Evolutionary conservation across 2,329 filamentous ascomycete genomes (phyloP), one percentile per base, ranked within the genome.

Genomic region (Cladosporium sp.): DNA sequence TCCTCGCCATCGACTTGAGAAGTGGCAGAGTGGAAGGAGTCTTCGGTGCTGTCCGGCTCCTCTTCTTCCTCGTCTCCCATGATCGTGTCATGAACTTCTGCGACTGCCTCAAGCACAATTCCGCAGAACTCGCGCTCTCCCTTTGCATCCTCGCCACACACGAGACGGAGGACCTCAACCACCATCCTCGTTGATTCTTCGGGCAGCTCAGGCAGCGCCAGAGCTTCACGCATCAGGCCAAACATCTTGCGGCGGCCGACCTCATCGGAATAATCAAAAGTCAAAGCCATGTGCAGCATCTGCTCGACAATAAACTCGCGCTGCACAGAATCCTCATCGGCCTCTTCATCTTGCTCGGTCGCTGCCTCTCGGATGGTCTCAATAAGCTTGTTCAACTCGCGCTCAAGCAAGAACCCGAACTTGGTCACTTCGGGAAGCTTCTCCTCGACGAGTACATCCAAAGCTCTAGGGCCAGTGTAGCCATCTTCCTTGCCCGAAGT

Each of bases 281-380:
- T 95, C 53, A 91, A 78, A 4, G 89, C 88, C 64, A 99, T 95
- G 61, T 96, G 87, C 30, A 99, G 82, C 51, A 99, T 77, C 65
- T 99, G 95, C 67, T 97, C 91, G 34, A 96, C 88, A 55, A 96
- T 88, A 61, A 99, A 99, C 68, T 97, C 92, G 60, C 91, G 85
- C 66, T 96, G 90, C 6, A 90, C 85, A 0, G 86, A 86, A 58
- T 95, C 88, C 61, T 95, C 88, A 54, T 91, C 87, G 3, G 76
- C 78, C 5, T 88, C 87, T 2, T 73, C 79, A 3, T 85, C 80
- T 13, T 78, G 78, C 11, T 77, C 77, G 1, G 72, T 74, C 30
- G 73, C 69, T 5, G 81, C 78, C 36, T 78, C 71, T 56, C 77
- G 74, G 15, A 89, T 75, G 2, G 80, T 77, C 52, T 88, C 81